Evolutionary conservation across 208 protist genomes (phyloP), one percentile per base, ranked within the genome.

Genomic region (Trypanosoma avium): DNA sequence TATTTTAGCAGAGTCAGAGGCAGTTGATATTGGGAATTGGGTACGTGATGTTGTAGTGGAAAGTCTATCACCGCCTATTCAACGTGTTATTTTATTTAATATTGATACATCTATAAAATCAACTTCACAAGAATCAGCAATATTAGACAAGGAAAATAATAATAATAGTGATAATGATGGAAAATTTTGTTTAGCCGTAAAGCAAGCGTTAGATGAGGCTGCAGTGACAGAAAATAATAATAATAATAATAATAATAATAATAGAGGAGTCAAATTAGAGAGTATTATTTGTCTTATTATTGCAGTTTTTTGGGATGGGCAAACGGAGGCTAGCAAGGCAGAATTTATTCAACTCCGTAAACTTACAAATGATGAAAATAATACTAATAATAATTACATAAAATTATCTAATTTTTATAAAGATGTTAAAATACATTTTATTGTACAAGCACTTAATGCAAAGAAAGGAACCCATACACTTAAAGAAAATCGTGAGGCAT

Each of bases 381-480:
- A 8, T 35, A 22, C 5, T 13, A 12, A 17, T 43, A 32, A 36
- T 19, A 22, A 33, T 22, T 4, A 2, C 5, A 9, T 47, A 21
- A 17, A 19, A 6, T 30, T 22, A 0, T n/a, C n/a, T n/a, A n/a
- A n/a, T n/a, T n/a, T n/a, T n/a, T n/a, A n/a, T n/a, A n/a, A n/a
- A n/a, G n/a, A n/a, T n/a, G 27, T 26, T 19, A 30, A 72, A 10
- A 67, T 88, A n/a, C 78, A 90, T 27, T 73, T 92, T 50, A 47
- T 90, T n/a, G 45, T 95, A 24, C 88, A 95, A 61, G 84, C 85
- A 13, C 73, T 95, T 5, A 91, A 90, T 48, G 81, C 84, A 1
- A 95, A 92, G 67, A 84, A 82, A 36, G 84, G 86, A 2, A 49
- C 59, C 27, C 73, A 91, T 49, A 84, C 66, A 49, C 80, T 95